Conservation (phyloP, 2,329 filamentous ascomycete species). For the Clonostachys rhizophaga region DNA sequence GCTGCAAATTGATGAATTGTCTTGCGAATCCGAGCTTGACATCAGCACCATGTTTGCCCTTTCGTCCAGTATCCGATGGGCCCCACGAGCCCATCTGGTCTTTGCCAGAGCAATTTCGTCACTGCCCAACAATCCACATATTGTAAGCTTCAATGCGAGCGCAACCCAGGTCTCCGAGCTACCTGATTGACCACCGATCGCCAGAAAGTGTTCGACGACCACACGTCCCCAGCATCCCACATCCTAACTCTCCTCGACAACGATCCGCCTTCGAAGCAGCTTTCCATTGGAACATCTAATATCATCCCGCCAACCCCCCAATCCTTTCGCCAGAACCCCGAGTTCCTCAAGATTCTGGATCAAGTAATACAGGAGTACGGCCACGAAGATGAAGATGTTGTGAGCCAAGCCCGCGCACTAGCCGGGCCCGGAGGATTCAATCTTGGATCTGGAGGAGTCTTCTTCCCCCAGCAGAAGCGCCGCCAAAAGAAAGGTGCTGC, state of each 20-base stretch:
- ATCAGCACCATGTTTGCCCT: not conserved
- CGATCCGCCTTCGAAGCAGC: slow-evolving; percentile 43
- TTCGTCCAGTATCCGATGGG: slow-evolving; percentile 9
- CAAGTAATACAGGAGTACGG: slow-evolving; percentile 51
- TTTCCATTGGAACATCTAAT: slow-evolving; percentile 57
- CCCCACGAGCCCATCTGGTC: slow-evolving; percentile 7
- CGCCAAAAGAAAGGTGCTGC: slow-evolving; percentile 29
- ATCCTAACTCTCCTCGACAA: slow-evolving; percentile 57
- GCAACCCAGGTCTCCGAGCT: slow-evolving; percentile 2
- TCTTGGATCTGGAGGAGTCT: slow-evolving; percentile 45
- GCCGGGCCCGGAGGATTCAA: slow-evolving; percentile 52
- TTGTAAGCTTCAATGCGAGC: slow-evolving; percentile 34
- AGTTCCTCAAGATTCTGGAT: slow-evolving; percentile 55
- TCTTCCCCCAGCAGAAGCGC: slow-evolving; percentile 38
- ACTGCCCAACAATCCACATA: slow-evolving; percentile 44
- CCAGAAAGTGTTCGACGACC: slow-evolving; percentile 54
- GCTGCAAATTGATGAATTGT: too few species aligned
- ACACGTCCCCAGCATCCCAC: slow-evolving; percentile 37
- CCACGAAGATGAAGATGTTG: slow-evolving; percentile 48
- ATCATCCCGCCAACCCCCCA: slow-evolving; percentile 55
- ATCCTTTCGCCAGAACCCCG: slow-evolving; percentile 54
- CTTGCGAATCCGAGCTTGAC: too few species aligned
- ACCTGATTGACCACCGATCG: slow-evolving; percentile 3
- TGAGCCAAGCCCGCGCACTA: slow-evolving; percentile 53
- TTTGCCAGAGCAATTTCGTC: slow-evolving; percentile 34